These are phyloP conservation scores for Cyclotella atomus DNA, from an alignment of 108 stramenopile species.

Conservation along the genomic window DNA sequence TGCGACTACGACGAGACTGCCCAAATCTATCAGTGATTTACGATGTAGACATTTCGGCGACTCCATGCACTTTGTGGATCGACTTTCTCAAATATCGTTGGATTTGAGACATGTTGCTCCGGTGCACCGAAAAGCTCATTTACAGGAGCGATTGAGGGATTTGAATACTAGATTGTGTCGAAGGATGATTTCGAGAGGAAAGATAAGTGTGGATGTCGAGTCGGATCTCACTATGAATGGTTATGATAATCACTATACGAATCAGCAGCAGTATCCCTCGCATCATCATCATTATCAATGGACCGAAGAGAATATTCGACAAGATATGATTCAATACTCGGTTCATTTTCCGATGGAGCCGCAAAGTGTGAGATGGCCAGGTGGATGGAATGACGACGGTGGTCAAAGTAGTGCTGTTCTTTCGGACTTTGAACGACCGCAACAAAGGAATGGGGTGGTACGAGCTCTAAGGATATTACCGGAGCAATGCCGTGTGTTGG, in stretches of 20 bases:
- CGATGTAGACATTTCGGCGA: conserved; percentile 89
- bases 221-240: conserved; percentile 26
- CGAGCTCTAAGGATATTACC: conserved; percentile 78
- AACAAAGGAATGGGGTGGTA: conserved; percentile 61
- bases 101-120: conserved; percentile 66
- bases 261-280: not conserved
- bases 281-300: conserved; percentile 55
- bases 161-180: conserved; percentile 78
- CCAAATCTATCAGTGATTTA: conserved; percentile 69
- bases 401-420: conserved; percentile 15
- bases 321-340: conserved; percentile 77
- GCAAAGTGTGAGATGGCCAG: conserved; percentile 63
- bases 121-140: conserved; percentile 52
- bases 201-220: conserved; percentile 84
- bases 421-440: conserved; percentile 32
- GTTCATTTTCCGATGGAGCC: conserved; percentile 86
- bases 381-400: conserved; percentile 24
- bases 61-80: conserved; percentile 89
- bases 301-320: conserved; percentile 53
- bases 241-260: too few relatives aligned
- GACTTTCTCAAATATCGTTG: conserved; percentile 79
- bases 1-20: conserved; percentile 21
- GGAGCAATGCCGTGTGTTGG: conserved; percentile 61
- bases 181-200: conserved; percentile 80
- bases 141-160: conserved; percentile 63